Base-by-base conservation (phyloP, 768 basidiomycete species). In the Podaxis mareebaensis region DNA sequence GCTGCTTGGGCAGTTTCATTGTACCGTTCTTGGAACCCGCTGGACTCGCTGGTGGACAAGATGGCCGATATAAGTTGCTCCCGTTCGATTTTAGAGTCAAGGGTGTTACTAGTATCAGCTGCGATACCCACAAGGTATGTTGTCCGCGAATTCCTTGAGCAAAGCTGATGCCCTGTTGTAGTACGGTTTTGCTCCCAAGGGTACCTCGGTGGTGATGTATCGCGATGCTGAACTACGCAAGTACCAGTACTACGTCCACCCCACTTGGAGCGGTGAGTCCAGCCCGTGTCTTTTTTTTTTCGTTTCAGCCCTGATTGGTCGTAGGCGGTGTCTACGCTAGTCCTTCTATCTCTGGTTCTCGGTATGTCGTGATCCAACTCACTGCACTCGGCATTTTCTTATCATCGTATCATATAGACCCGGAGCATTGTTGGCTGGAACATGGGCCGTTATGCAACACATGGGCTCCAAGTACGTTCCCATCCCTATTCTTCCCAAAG, bases 161-260 rank as follows among this genome's bases (percentile, higher is more conserved):
- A 49, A 53, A 30, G 44, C 65, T 40, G 65, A 49, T 46, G 49
- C 28, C 12, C 26, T 64, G 55, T 64, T 67, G 22, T 64, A 95
- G 89, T 96, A 96, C 76, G 95, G 93, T 20, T 97, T 96, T 74
- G 88, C 95, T 22, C 95, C 95, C 13, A 99, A 95, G 92, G 96
- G 90, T 58, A 88, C 91, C 12, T 97, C 95, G 15, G 93, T 97
- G 46, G 88, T 99, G 69, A 97, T 99, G 95, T 99, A 97, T 76
- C 86, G 89, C 17, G 81, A 88, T 42, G 81, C 88, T 28, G 86
- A 89, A 53, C 80, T 97, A 6, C 85, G 95, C 60, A 78, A 81
- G 67, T 85, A 88, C 71, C 95, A 96, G 72, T 97, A 96, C 78
- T 96, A 94, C 67, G 81, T 96, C 49, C 87, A 86, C 66, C 85